Conservation (phyloP, 164 flowering plant genomes). For the Stephania japonica region DNA sequence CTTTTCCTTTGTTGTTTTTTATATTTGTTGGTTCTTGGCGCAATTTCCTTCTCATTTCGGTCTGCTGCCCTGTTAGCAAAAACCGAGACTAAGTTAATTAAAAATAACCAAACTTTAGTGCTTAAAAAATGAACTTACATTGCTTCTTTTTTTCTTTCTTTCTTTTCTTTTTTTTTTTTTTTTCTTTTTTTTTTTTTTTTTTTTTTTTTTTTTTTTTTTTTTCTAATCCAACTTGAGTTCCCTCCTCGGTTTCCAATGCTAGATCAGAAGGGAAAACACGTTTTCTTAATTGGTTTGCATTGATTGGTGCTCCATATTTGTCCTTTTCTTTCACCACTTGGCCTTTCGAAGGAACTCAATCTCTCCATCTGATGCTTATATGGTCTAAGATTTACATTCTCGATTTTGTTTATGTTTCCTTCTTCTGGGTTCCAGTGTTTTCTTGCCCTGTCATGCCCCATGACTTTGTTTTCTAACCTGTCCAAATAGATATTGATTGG, state of each 20-base stretch:
- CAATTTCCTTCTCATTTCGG: not conserved
- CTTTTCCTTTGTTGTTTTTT: too few relatives aligned
- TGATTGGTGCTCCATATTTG: not conserved
- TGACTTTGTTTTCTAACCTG: not conserved
- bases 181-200: not conserved
- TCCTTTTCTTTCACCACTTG: not conserved
- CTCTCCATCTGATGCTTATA: not conserved
- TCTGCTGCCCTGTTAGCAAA: conserved; percentile 1
- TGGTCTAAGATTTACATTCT: not conserved
- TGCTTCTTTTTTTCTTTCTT: not conserved
- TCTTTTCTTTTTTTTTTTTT: not conserved
- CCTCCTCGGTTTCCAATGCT: not conserved
- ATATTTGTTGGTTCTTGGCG: not conserved
- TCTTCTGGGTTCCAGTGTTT: conserved; percentile 1
- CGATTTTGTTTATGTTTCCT: not conserved
- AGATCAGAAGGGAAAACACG: conserved; percentile 3
- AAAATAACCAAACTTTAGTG: not conserved
- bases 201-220: not conserved
- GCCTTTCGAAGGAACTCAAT: not conserved
- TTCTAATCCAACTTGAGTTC: not conserved
- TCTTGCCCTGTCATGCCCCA: not conserved
- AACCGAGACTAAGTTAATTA: not conserved
- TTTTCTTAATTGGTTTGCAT: conserved; percentile 1
- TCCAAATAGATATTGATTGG: not conserved
- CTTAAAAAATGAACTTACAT: too few relatives aligned